A percentile compares a stretch with the other conserved stretches of the same genome.
Conservation (phyloP, 306 rosid species). For the Castanospermum australe region DNA sequence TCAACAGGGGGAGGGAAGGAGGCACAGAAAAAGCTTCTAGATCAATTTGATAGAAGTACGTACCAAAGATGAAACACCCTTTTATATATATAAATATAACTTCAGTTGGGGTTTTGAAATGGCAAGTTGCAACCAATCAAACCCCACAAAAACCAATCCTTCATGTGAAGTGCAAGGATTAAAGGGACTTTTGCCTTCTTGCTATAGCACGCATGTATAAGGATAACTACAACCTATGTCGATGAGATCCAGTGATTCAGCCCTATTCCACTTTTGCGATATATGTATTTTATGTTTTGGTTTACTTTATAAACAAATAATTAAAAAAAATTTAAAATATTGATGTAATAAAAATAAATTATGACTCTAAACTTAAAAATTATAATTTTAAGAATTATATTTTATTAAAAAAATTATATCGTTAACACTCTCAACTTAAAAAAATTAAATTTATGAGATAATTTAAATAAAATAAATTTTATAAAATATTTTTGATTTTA, state of each 20-base stretch:
- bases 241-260: not conserved
- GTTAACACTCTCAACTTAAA: no score
- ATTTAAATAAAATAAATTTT: no score
- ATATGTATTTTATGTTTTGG: not conserved
- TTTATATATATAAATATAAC: not conserved
- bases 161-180: conserved; percentile 10
- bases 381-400: no score
- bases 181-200: conserved; percentile 20
- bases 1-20: not conserved
- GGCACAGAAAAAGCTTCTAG: not conserved
- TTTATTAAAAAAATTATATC: no score
- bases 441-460: no score
- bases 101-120: conserved; percentile 20
- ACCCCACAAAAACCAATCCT: conserved; percentile 22
- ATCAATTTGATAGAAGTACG: not conserved
- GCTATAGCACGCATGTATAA: no score
- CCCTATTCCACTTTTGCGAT: not conserved
- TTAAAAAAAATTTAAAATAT: no score
- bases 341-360: no score
- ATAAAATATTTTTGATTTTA: no score
- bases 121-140: conserved; percentile 48
- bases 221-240: not conserved
- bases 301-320: not conserved
- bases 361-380: no score
- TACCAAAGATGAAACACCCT: not conserved